These are phyloP conservation scores for Botryotinia globosa DNA, from an alignment of 2,329 filamentous ascomycete genomes.

Conservation along the genomic window DNA sequence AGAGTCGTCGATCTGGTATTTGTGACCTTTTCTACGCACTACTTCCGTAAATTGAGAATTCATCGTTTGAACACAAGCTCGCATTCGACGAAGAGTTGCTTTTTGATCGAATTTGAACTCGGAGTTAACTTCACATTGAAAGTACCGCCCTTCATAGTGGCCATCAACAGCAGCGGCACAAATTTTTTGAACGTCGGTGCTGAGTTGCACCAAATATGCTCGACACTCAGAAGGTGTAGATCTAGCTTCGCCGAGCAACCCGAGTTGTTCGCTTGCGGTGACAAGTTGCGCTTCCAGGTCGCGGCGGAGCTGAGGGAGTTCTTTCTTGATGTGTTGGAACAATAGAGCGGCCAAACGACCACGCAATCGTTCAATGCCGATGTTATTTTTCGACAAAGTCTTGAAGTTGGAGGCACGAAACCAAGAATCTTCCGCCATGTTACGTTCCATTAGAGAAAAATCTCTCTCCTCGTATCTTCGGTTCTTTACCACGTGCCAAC, in stretches of 20 bases:
- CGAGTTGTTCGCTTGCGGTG: conserved; percentile 17
- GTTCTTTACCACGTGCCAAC: conserved; percentile 51
- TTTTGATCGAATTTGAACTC: conserved; percentile 26
- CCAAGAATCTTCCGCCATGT: conserved; percentile 28
- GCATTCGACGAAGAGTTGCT: conserved; percentile 29
- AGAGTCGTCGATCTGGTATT: conserved; percentile 33
- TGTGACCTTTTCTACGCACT: conserved; percentile 35
- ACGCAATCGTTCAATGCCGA: conserved; percentile 34
- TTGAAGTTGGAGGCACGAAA: conserved; percentile 37
- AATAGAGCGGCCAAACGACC: conserved; percentile 32
- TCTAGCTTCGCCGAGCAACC: conserved; percentile 24
- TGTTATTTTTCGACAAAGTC: conserved; percentile 24
- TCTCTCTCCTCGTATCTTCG: conserved; percentile 42
- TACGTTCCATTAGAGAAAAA: conserved; percentile 31
- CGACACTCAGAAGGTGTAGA: conserved; percentile 28
- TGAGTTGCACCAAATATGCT: conserved; percentile 35
- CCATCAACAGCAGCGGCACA: conserved; percentile 38
- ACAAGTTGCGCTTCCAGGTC: conserved; percentile 27
- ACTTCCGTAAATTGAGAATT: conserved; percentile 34
- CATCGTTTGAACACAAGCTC: conserved; percentile 37
- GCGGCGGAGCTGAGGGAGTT: conserved; percentile 33
- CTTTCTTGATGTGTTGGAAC: conserved; percentile 38
- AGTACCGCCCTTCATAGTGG: conserved; percentile 38
- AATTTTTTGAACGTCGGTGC: conserved; percentile 34
- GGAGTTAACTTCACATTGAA: conserved; percentile 23